phyloP scores from a whole-genome alignment of 2,329 filamentous ascomycete species.

The Phaeosphaeria sp. region DNA sequence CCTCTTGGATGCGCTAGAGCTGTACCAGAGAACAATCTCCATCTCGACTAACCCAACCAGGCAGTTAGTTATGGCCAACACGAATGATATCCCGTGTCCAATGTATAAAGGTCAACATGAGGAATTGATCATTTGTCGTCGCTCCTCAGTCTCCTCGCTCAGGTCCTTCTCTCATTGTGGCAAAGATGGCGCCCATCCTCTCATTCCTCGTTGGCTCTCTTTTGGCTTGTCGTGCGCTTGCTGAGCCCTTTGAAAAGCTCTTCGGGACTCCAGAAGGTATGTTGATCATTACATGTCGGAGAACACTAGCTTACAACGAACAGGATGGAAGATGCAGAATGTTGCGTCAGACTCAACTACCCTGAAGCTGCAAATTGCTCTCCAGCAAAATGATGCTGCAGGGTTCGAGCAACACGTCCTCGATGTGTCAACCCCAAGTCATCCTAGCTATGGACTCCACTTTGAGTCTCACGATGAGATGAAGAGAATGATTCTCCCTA shows the following conservation, averaged over 20 bases:
- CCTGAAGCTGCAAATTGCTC: slow-evolving; percentile 40
- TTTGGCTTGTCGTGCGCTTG: slow-evolving; percentile 27
- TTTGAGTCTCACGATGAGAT: slow-evolving; percentile 52
- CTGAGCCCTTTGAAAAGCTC: slow-evolving; percentile 36
- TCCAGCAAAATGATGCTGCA: slow-evolving; percentile 38
- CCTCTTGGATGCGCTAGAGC: slow-evolving; percentile 5
- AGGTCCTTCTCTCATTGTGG: slow-evolving; percentile 14
- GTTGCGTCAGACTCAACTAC: slow-evolving; percentile 24
- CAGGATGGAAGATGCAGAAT: slow-evolving; percentile 33
- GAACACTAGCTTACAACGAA: neutral
- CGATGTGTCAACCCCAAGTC: slow-evolving; percentile 56
- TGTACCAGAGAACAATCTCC: slow-evolving; percentile 2
- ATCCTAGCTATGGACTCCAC: slow-evolving; percentile 58
- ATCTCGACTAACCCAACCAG: slow-evolving; percentile 2
- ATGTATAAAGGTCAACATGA: neutral
- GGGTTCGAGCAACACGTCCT: slow-evolving; percentile 50
- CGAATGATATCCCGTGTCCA: neutral
- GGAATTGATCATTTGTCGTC: neutral
- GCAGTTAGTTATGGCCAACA: slow-evolving; percentile 2
- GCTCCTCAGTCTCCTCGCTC: slow-evolving; percentile 15
- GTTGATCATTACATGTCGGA: neutral
- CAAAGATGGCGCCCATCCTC: slow-evolving; percentile 30
- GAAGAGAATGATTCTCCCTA: slow-evolving; percentile 52
- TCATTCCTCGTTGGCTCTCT: slow-evolving; percentile 32
- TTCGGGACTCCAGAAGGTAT: slow-evolving; percentile 29